Percentiles rank a stretch among this genome's conserved stretches.
Evolutionary conservation across 78 protist species (phyloP).

Genomic region (Planoprotostelium fungivorum): DNA sequence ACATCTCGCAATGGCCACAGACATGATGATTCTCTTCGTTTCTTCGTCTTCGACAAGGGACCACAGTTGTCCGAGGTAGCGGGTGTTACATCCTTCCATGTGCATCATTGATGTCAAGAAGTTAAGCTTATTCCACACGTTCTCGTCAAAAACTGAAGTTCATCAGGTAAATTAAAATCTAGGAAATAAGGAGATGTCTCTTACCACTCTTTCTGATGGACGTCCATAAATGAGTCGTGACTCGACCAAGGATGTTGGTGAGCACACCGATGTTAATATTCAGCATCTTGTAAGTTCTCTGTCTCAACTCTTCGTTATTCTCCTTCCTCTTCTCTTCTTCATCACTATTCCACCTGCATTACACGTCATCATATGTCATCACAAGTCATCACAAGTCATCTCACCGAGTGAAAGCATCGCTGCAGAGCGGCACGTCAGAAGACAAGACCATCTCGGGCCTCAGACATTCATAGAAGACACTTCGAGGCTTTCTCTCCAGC

Average conservation of each 20-base stretch:
- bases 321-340: neutral
- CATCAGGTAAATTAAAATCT: too few relatives aligned
- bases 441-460: slow-evolving; percentile 58
- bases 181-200: neutral
- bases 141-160: too few relatives aligned
- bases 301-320: neutral
- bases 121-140: neutral
- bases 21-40: neutral
- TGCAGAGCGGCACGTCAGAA: slow-evolving; percentile 18
- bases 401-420: slow-evolving; percentile 39
- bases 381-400: neutral
- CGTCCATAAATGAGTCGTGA: neutral
- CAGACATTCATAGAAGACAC: slow-evolving; percentile 23
- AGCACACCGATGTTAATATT: neutral
- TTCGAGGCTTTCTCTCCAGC: neutral
- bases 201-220: neutral
- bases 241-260: neutral
- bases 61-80: too few relatives aligned
- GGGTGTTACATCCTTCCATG: neutral
- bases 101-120: neutral
- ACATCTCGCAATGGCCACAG: neutral
- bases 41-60: too few relatives aligned
- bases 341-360: neutral
- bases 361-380: neutral
- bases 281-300: neutral